Conservation (phyloP, 2,329 filamentous ascomycete genomes). For the Botryotinia convoluta region DNA sequence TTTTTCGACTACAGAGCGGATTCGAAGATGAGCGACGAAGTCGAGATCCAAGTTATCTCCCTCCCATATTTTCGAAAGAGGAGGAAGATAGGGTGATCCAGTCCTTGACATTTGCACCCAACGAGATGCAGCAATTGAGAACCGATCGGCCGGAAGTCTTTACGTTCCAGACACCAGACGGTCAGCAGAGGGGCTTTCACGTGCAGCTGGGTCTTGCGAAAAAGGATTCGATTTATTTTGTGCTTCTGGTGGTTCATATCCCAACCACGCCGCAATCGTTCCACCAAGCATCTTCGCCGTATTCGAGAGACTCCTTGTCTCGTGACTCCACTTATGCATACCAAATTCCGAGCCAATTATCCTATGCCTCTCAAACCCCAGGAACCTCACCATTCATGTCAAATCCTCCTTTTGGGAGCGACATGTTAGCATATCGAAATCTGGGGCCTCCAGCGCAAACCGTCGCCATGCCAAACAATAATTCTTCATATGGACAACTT, state of each 20-base stretch:
- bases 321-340: constrained; percentile 37
- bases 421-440: constrained; percentile 32
- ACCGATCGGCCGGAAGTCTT: constrained; percentile 55
- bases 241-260: constrained; percentile 45
- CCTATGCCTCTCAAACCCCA: constrained; percentile 27
- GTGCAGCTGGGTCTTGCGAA: constrained; percentile 58
- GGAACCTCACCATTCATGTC: constrained; percentile 29
- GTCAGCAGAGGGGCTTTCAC: constrained; percentile 49
- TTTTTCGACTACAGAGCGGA: constrained; percentile 49
- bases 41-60: constrained; percentile 58
- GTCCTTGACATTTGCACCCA: constrained; percentile 51
- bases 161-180: constrained; percentile 52
- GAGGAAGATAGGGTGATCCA: constrained; percentile 56
- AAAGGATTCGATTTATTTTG: constrained; percentile 60
- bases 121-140: constrained; percentile 52
- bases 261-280: constrained; percentile 32
- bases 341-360: constrained; percentile 31
- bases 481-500: constrained; percentile 48
- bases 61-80: constrained; percentile 56
- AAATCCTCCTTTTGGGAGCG: constrained; percentile 28
- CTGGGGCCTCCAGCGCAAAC: constrained; percentile 28
- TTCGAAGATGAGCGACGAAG: constrained; percentile 56
- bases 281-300: constrained; percentile 33
- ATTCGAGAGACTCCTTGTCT: constrained; percentile 32
- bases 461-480: constrained; percentile 40